These are phyloP conservation scores for Hamamelis virginiana DNA, from an alignment of 164 flowering plant species.

Conservation along the genomic window DNA sequence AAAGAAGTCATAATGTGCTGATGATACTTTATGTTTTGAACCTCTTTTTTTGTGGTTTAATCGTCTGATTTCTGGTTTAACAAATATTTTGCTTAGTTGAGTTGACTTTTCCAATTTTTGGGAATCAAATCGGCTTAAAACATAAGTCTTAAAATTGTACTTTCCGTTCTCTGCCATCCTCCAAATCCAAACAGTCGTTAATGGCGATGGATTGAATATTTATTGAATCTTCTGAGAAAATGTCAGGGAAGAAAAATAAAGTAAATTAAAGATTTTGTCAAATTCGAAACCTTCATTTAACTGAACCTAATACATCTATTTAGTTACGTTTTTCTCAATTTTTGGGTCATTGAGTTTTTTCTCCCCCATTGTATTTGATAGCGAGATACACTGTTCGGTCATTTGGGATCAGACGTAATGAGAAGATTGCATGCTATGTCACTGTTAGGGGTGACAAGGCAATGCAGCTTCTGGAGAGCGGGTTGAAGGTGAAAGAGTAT, in stretches of 20 bases:
- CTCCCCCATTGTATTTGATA: not conserved
- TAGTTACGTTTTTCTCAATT: too few species aligned
- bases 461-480: constrained; percentile 57
- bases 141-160: not conserved
- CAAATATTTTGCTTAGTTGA: too few species aligned
- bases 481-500: constrained; percentile 57
- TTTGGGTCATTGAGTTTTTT: constrained; percentile 4
- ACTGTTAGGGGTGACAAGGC: constrained; percentile 45
- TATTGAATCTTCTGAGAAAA: not conserved
- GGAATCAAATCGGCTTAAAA: not conserved
- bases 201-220: not conserved
- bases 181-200: too few species aligned
- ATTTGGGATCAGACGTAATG: constrained; percentile 47
- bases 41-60: too few species aligned
- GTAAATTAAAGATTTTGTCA: too few species aligned
- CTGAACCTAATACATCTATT: too few species aligned
- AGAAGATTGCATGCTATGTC: constrained; percentile 47
- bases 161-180: not conserved
- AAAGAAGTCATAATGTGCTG: too few species aligned
- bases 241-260: too few species aligned
- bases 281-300: too few species aligned
- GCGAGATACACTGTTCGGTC: constrained; percentile 43
- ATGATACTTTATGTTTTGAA: too few species aligned
- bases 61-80: too few species aligned
- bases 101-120: too few species aligned